phyloP scores from a whole-genome alignment of 371 early-diverging fungal genomes.

The Actinomortierella wolfii region DNA sequence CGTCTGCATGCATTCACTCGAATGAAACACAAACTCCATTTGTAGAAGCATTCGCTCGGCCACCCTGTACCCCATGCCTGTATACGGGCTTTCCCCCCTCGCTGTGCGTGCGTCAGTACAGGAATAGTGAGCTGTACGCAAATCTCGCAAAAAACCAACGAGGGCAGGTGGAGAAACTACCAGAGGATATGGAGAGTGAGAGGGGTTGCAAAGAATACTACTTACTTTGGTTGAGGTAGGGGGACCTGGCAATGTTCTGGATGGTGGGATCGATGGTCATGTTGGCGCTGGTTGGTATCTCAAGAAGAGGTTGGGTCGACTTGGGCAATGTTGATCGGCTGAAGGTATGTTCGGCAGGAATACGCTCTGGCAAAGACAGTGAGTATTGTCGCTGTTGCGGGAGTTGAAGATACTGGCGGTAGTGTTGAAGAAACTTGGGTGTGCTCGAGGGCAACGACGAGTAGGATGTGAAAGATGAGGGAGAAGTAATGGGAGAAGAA shows the following conservation, averaged over 20 bases:
- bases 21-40: too few relatives aligned
- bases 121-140: background rate
- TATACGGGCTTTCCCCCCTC: too few relatives aligned
- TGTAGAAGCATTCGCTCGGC: too few relatives aligned
- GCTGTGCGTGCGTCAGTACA: background rate
- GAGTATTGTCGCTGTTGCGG: background rate
- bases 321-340: slow-evolving; percentile 18
- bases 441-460: too few relatives aligned
- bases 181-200: background rate
- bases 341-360: slow-evolving; percentile 16
- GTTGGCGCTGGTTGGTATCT: slow-evolving; percentile 14
- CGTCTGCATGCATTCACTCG: too few relatives aligned
- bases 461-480: slow-evolving; percentile 1
- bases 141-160: background rate
- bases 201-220: background rate
- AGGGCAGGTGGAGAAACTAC: background rate
- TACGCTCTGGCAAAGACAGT: slow-evolving; percentile 6
- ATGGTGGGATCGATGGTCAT: slow-evolving; percentile 31
- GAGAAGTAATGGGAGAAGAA: background rate
- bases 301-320: background rate
- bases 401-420: background rate
- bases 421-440: slow-evolving; percentile 3
- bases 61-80: too few relatives aligned
- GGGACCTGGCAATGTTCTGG: slow-evolving; percentile 37
- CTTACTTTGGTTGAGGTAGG: slow-evolving; percentile 48